Percentiles rank a stretch among this genome's conserved stretches.
Conservation (phyloP, 768 basidiomycete genomes). For the Termitomyces heimii region DNA sequence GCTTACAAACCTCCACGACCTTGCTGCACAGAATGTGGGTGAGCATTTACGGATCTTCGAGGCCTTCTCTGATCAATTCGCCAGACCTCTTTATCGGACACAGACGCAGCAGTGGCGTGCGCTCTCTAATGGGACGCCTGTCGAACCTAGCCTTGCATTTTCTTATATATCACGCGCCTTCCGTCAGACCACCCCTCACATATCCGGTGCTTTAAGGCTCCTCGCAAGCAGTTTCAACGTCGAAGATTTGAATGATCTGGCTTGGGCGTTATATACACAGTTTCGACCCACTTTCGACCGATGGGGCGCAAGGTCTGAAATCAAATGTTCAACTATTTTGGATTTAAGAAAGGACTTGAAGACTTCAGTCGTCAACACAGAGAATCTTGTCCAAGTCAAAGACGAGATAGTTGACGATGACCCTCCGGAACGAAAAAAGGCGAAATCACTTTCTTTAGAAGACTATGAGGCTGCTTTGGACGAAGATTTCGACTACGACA, state of each 20-base stretch:
- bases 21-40: constrained; percentile 13
- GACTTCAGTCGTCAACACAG: constrained; percentile 4
- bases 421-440: constrained; percentile 32
- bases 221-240: constrained; percentile 56
- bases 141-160: constrained; percentile 69
- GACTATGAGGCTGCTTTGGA: constrained; percentile 51
- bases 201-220: constrained; percentile 73
- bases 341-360: constrained; percentile 35
- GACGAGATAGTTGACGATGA: background rate
- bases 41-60: background rate
- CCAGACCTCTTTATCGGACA: constrained; percentile 75
- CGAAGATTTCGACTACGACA: constrained; percentile 38
- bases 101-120: constrained; percentile 75
- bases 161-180: constrained; percentile 79
- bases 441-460: constrained; percentile 33
- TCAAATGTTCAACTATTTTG: constrained; percentile 67
- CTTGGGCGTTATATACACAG: constrained; percentile 77
- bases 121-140: constrained; percentile 63
- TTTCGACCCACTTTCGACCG: constrained; percentile 78
- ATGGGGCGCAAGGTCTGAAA: constrained; percentile 81
- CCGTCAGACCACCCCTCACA: constrained; percentile 69
- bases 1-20: constrained; percentile 31
- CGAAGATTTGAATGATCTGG: constrained; percentile 56
- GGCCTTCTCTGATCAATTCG: background rate
- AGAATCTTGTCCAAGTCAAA: constrained; percentile 12